These are phyloP conservation scores for Mycena metata DNA, from an alignment of 768 basidiomycete genomes.

Conservation along the genomic window DNA sequence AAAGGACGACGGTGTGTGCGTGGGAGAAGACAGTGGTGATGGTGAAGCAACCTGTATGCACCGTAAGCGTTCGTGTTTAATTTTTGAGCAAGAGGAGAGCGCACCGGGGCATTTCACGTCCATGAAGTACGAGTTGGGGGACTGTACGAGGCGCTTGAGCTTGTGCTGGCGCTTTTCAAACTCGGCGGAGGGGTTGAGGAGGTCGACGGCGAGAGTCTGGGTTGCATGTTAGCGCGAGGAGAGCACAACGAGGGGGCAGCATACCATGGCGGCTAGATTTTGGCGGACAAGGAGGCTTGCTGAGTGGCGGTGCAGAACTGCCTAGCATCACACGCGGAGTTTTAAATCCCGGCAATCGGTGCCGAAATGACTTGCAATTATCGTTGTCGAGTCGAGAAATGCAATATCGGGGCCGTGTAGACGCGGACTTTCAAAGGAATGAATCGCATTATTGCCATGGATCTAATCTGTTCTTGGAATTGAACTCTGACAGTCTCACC, in stretches of 20 bases:
- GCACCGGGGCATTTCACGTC: conserved; percentile 98
- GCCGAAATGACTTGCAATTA: conserved; percentile 23
- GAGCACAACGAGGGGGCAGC: conserved; percentile 8
- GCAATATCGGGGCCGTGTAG: background rate
- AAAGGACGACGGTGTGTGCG: conserved; percentile 97
- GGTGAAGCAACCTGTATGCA: conserved; percentile 84
- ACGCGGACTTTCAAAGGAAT: too few relatives aligned
- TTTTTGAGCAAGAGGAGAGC: conserved; percentile 44
- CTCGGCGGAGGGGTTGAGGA: conserved; percentile 94
- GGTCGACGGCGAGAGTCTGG: conserved; percentile 96
- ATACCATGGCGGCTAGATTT: conserved; percentile 43
- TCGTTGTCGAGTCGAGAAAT: background rate
- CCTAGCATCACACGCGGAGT: conserved; percentile 46
- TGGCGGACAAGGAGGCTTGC: conserved; percentile 33
- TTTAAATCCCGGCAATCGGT: conserved; percentile 50
- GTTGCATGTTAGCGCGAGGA: conserved; percentile 11
- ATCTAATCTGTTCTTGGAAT: too few relatives aligned
- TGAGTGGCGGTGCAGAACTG: conserved; percentile 3
- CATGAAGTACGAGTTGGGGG: conserved; percentile 99
- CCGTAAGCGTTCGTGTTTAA: background rate
- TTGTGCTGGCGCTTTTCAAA: conserved; percentile 94
- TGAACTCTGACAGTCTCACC: too few relatives aligned
- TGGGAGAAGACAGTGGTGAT: conserved; percentile 99
- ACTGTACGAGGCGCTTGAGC: conserved; percentile 99
- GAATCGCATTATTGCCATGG: too few relatives aligned